A percentile compares a stretch with the other conserved stretches of the same genome.
Evolutionary conservation across 192 early-diverging fungal genomes (phyloP).

Genomic region (Entophlyctis helioformis): DNA sequence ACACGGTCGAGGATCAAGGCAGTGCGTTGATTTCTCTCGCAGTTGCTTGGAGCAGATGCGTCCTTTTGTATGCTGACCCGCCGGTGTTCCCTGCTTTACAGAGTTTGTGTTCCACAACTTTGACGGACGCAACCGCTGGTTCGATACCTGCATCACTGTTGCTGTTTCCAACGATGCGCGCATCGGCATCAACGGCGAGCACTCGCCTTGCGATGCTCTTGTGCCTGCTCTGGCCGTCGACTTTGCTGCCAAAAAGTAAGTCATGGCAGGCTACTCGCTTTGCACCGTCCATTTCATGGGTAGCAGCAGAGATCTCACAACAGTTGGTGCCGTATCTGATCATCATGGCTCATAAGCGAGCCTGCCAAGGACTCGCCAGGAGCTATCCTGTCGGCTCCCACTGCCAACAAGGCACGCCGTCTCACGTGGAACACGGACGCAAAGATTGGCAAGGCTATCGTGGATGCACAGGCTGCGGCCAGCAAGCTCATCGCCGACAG

Average conservation of each 20-base stretch:
- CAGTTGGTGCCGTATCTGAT: too few relatives aligned
- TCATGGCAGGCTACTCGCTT: background rate
- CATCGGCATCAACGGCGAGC: constrained; percentile 41
- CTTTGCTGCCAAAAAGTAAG: constrained; percentile 18
- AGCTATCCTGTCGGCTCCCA: background rate
- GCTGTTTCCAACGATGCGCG: constrained; percentile 64
- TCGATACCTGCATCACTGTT: constrained; percentile 67
- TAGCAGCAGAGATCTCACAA: too few relatives aligned
- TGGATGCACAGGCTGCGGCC: constrained; percentile 39
- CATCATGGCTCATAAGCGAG: constrained; percentile 5
- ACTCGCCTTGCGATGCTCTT: constrained; percentile 78
- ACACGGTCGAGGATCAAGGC: constrained; percentile 44
- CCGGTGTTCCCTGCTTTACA: background rate
- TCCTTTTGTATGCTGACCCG: background rate
- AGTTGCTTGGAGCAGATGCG: constrained; percentile 3
- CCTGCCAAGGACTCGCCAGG: constrained; percentile 14
- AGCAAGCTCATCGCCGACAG: constrained; percentile 41
- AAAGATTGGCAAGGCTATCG: constrained; percentile 16
- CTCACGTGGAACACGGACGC: constrained; percentile 27
- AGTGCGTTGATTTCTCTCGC: constrained; percentile 16
- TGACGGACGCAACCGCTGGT: constrained; percentile 81
- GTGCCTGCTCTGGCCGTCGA: constrained; percentile 54
- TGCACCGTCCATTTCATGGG: too few relatives aligned
- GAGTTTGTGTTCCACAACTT: constrained; percentile 43
- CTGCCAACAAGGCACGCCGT: constrained; percentile 1